Evolutionary conservation across 2,329 filamentous ascomycete genomes (phyloP), one percentile per base, ranked within the genome.

Genomic region (Penicillium sclerotigenum): DNA sequence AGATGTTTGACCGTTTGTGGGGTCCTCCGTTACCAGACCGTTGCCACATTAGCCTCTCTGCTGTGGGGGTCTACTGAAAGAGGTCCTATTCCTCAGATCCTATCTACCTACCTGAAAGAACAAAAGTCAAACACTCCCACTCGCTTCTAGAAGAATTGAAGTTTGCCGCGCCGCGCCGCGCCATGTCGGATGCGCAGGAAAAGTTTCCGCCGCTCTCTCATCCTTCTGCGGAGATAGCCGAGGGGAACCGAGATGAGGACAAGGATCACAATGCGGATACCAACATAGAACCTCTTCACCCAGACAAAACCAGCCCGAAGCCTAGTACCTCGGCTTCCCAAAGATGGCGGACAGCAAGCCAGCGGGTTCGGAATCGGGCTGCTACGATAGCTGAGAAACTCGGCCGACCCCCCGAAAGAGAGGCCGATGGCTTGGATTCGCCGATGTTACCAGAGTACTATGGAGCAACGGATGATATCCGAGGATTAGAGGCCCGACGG

Each of bases 391-490:
- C 64, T 3, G 59, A 66, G 38, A 56, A 40, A 13, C 52, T 67
- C 7, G 63, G 65, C 14, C 63, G 65, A n/a, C 60, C 65, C 1
- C 60, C 57, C 45, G 64, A 65, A 49, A 48, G 56, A 47, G 55
- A 59, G 4, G 63, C 58, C 13, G 65, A 67, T 59, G 65, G 63
- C 1, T 59, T 66, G 42, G 60, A 62, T 46, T 49, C 60, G 1
- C 59, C 55, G 24, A 59, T 63, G 22, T 52, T 57, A 6, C 61
- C 65, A 1, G 65, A 67, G 29, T 49, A 57, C 29, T 67, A 57
- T 20, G 65, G 64, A 1, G 64, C 65, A 22, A 66, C 60, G 1
- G 65, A 67, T 36, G 65, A 67, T 46, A 45, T 66, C 14, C 43
- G 34, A 37, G 60, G 63, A 16, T 62, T 55, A 20, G 47, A 54